Base-by-base conservation (phyloP, 176 grass and related monocot genomes). In the Juncus effusus region DNA sequence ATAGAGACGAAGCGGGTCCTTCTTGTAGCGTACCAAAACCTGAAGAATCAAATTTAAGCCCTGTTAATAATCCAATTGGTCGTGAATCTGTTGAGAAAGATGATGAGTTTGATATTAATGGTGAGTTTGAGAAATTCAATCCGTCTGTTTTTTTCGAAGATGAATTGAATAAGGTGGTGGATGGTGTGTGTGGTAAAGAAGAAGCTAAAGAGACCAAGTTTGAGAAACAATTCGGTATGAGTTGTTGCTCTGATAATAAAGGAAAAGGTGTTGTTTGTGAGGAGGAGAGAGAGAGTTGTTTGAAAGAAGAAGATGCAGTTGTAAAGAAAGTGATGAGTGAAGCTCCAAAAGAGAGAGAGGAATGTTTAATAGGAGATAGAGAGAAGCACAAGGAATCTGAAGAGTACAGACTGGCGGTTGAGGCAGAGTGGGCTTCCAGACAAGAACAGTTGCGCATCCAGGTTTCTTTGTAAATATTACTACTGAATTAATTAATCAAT, bases 331-430 rank as follows among this genome's bases (percentile, higher is more conserved):
- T 1, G 44, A 47, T 6, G 44, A 47, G 9, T 47, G 44, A 47
- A 47, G 44, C 44, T 59, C 10, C 9, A 65, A 77, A 40, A 9
- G 40, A 16, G 45, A 38, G 70, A 67, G 65, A 63, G 54, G 16
- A 60, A 58, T 85, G 35, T 49, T 44, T 95, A 78, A 69, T 90
- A 60, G 75, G 40, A 11, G 80, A 65, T 0, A 85, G 94, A 40
- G 94, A 99, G 66, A 99, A 84, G 19, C 88, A 82, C 81, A 99
- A 99, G 80, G 80, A 87, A 84, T 90, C 94, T 67, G 69, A 55
- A 10, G 85, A 90, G 65, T 99, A 78, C 60, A 93, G 79, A 73
- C 83, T 72, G 53, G 89, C 85, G 62, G 44, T 28, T 59, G 88
- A 89, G 74, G 80, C 83, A 70, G 94, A 99, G 76, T 93, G 89